Evolutionary conservation across 208 protist species (phyloP), one percentile per base, ranked within the genome.

Genomic region (Leishmania tropica): DNA sequence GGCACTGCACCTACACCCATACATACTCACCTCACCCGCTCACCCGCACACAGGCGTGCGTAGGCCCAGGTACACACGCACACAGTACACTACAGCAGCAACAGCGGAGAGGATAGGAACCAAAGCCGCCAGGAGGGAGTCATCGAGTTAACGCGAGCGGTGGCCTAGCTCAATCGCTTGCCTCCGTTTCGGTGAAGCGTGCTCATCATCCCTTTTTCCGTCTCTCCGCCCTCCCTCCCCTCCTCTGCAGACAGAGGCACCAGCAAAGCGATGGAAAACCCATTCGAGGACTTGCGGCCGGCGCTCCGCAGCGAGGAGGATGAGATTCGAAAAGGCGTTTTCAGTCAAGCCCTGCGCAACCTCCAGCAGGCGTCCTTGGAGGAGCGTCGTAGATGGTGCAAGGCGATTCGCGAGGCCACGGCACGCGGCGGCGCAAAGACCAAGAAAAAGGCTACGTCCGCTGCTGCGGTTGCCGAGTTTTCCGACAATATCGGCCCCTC

Each of bases 241-340:
- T 24, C 40, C 37, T 13, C 40, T 11, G 40, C 47, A 37, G 21
- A 45, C 28, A 40, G 73, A 28, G 31, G 17, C 51, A 40, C 31
- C 48, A n/a, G 40, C 40, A 11, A 11, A 60, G 56, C 45, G 45
- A 77, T 81, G 76, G 83, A 85, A n/a, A 96, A 97, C 70, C 91
- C 92, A 2, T 95, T 94, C 73, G 91, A 87, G 28, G 84, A 78
- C n/a, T 70, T 95, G 35, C 87, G 85, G 28, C 92, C 91, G 4
- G 83, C 85, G 31, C 67, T 90, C 37, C 90, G 94, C 53, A 97
- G 92, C 81, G 88, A 97, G 79, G 92, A 97, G 79, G 94, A 97
- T 76, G 92, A 96, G 42, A 97, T 97, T 65, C 93, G 94, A 21
- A 95, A 95, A 86, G 93, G 94, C 28, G 92, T 97, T 77, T 97